Evolutionary conservation across 176 grass and related monocot genomes (phyloP), one percentile per base, ranked within the genome.

Genomic region (Oryza meridionalis): DNA sequence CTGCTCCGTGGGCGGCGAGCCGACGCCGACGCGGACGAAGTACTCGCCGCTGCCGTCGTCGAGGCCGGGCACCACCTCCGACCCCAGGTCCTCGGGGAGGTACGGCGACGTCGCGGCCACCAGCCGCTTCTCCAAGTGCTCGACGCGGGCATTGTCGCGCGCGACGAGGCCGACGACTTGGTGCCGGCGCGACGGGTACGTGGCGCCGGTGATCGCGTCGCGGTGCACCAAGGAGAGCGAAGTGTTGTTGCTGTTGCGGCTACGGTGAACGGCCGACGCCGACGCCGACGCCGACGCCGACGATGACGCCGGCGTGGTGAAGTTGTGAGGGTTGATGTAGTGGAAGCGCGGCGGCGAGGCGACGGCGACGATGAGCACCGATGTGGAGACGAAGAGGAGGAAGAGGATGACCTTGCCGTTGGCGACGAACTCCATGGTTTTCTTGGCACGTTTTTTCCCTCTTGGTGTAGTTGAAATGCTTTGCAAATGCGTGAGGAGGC

Each of bases 21-120:
- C 96, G 5, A 98, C 70, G 16, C 96, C 91, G 50, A 95, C 85
- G 70, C 96, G 96, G 21, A 93, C 87, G 82, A 94, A 95, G 89
- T 95, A 98, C 84, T 98, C 96, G 16, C 96, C 96, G 76, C 91
- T 95, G 63, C 93, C 96, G 64, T 93, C 87, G 11, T 81, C 86
- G 32, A 95, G 70, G 15, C 96, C 96, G 25, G 93, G 95, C 49
- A 94, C 87, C 68, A 98, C 93, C 81, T 90, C 89, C 16, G 93
- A 93, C 22, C 89, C 89, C 1, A 98, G 29, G n/a, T 90, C 91
- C 9, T 84, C 58, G 6, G 65, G 61, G 13, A 32, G 61, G 75
- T 90, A 92, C 12, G 21, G 4, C 9, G 21, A 92, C 12, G 21
- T 21, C 21, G 65, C 22, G 11, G 87, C 83, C 78, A 93, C 83